Percentiles rank a stretch among this genome's conserved stretches.
These are phyloP conservation scores for Gynochthodes officinalis DNA, from an alignment of 257 asterid genomes.

Conservation along the genomic window DNA sequence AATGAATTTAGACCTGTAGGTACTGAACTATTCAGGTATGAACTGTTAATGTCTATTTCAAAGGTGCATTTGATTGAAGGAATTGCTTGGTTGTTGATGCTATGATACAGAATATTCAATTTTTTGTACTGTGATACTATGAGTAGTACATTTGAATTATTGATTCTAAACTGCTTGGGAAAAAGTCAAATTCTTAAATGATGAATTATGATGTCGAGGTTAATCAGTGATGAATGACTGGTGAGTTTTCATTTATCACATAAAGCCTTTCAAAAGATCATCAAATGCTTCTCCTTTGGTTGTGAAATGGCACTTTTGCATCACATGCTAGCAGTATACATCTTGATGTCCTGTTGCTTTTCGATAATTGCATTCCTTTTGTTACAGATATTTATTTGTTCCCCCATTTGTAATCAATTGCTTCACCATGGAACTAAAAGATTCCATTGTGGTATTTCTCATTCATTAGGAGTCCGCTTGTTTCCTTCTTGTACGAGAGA, in stretches of 20 bases:
- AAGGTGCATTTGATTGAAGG: not conserved
- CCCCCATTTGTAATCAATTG: not conserved
- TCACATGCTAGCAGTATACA: not conserved
- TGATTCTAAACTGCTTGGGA: not conserved
- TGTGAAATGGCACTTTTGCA: not conserved
- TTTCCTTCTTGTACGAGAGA: conserved; percentile 91
- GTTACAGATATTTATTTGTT: not conserved
- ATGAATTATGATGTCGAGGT: not conserved
- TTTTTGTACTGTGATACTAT: not conserved
- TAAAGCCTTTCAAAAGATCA: not conserved
- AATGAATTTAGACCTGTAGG: conserved; percentile 69
- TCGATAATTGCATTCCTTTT: not conserved
- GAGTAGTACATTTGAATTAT: not conserved
- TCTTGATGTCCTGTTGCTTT: not conserved
- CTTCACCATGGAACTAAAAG: not conserved
- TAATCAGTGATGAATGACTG: not conserved
- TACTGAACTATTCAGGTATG: conserved; percentile 91
- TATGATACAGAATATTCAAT: not conserved
- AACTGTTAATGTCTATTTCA: not conserved
- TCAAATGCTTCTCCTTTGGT: not conserved
- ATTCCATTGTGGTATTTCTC: conserved; percentile 10
- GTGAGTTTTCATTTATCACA: not conserved
- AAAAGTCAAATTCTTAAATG: not conserved
- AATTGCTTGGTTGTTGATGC: not conserved
- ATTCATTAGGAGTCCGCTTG: conserved; percentile 79